Percentiles rank a stretch among this genome's conserved stretches.
Evolutionary conservation across 306 rosid genomes (phyloP).

Genomic region (Cicer chorassanicum): DNA sequence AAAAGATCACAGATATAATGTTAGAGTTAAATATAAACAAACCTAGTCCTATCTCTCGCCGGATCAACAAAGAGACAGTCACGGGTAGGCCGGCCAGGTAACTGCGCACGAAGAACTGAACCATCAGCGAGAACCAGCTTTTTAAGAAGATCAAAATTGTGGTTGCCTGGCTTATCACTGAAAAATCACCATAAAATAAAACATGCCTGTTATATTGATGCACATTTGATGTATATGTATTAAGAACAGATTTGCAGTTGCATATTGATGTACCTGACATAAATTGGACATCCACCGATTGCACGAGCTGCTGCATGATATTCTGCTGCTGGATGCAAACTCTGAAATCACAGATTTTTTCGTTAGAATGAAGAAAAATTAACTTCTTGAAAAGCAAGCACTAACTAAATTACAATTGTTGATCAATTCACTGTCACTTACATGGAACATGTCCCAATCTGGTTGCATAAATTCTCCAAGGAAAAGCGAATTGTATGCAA

Average conservation of each 20-base stretch:
- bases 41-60: constrained; percentile 91
- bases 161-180: constrained; percentile 94
- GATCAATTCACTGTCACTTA: constrained; percentile 49
- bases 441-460: constrained; percentile 99
- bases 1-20: not conserved
- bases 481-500: constrained; percentile 90
- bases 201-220: not conserved
- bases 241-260: not conserved
- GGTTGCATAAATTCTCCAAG: constrained; percentile 99
- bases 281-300: constrained; percentile 93
- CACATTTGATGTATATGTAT: constrained; percentile 10
- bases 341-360: constrained; percentile 51
- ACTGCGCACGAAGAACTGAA: constrained; percentile 86
- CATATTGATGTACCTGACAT: constrained; percentile 69
- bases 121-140: constrained; percentile 96
- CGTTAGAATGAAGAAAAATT: constrained; percentile 20
- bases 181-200: constrained; percentile 16
- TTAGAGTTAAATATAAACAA: constrained; percentile 17
- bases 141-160: constrained; percentile 88
- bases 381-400: not conserved
- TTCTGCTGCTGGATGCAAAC: constrained; percentile 89
- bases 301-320: constrained; percentile 98
- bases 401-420: not conserved
- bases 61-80: constrained; percentile 91
- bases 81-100: constrained; percentile 93